These are phyloP conservation scores for Triticum turgidum DNA, from an alignment of 176 grass and related monocot genomes.

Conservation along the genomic window DNA sequence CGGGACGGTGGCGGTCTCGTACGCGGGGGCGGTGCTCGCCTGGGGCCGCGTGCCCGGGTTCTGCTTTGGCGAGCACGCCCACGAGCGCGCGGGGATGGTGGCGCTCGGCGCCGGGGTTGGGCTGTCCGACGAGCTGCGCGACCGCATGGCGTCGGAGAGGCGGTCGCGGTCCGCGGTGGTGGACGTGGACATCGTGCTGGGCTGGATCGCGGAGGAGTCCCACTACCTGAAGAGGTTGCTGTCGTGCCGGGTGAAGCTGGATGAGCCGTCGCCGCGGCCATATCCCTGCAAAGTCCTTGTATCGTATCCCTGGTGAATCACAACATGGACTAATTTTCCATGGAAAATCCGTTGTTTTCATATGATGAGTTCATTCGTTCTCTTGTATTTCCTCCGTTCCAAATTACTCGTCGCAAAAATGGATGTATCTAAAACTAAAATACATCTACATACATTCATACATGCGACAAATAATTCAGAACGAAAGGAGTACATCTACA, in stretches of 20 bases:
- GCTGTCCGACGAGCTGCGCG: slow-evolving; percentile 14
- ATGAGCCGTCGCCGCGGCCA: not conserved
- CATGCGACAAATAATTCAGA: no score
- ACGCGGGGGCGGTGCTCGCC: slow-evolving; percentile 15
- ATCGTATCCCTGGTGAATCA: not conserved
- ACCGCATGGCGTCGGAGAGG: not conserved
- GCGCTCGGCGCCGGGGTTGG: slow-evolving; percentile 7
- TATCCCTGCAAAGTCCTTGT: not conserved
- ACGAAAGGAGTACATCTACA: no score
- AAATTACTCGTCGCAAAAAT: no score
- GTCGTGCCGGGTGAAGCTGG: slow-evolving; percentile 16
- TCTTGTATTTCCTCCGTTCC: no score
- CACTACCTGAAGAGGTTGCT: not conserved
- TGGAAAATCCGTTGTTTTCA: no score
- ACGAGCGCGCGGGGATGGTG: not conserved
- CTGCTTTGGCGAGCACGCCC: not conserved
- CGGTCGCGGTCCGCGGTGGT: not conserved
- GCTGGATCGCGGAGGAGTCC: not conserved
- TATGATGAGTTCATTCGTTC: no score
- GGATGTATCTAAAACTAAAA: no score
- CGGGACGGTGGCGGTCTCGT: slow-evolving; percentile 21
- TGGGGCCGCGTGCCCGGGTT: slow-evolving; percentile 29
- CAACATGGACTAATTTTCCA: not conserved
- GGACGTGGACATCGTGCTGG: slow-evolving; percentile 2
- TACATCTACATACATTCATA: no score